Conservation (phyloP, 495 filamentous ascomycete species). For the Aspergillus incahuasiensis region DNA sequence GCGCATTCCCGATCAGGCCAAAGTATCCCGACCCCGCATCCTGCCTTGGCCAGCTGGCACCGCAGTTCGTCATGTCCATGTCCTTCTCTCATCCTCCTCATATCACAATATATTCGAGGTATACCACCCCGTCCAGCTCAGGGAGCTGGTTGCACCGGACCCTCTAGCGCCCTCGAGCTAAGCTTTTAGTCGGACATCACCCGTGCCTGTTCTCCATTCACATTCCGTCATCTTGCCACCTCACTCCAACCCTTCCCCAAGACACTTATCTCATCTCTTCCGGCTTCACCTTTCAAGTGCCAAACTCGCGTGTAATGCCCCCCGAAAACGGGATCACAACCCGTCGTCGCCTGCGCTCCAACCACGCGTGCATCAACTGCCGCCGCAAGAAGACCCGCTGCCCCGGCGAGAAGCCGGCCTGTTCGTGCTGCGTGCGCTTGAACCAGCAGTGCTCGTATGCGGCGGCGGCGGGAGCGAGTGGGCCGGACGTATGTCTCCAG, state of each 20-base stretch:
- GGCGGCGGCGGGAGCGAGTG: conserved; percentile 20
- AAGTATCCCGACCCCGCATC: not conserved
- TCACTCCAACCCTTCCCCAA: not conserved
- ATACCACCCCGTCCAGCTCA: no score
- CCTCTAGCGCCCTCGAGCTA: no score
- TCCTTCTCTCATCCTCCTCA: no score
- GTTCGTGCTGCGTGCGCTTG: conserved; percentile 42
- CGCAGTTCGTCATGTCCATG: no score
- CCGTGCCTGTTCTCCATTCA: no score
- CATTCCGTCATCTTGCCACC: no score
- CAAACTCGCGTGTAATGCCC: not conserved
- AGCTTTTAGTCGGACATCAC: no score
- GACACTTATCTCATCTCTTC: no score
- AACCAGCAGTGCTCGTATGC: conserved; percentile 42
- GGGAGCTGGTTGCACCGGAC: no score
- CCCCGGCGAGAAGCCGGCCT: conserved; percentile 43
- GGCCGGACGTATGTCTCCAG: conserved; percentile 32
- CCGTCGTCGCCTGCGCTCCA: conserved; percentile 41
- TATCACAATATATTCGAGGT: no score
- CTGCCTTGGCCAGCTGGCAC: no score
- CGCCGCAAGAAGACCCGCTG: conserved; percentile 45
- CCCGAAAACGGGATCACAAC: conserved; percentile 21
- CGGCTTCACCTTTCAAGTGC: no score
- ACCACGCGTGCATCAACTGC: conserved; percentile 45
- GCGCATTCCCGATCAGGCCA: not conserved